Evolutionary conservation across 345 rosid genomes (phyloP), one percentile per base, ranked within the genome.

Genomic region (Cardamine occulta): DNA sequence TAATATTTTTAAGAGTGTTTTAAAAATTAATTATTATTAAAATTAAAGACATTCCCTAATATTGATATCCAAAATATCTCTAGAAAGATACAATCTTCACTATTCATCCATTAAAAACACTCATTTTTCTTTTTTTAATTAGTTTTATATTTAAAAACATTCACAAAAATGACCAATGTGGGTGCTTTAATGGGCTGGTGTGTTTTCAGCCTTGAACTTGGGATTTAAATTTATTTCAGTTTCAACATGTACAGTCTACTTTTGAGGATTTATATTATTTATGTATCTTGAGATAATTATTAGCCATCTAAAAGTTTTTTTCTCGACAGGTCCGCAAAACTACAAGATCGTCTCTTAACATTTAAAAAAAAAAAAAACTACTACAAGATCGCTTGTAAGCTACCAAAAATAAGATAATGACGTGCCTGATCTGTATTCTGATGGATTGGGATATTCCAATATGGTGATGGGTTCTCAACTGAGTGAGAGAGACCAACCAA

Each of bases 391-490:
- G 31, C 17, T 53, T 24, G 58, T 53, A 53, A 53, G 58, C 32
- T 5, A 53, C 57, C 29, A 52, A 55, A 39, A 51, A 10, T 11
- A 37, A 57, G 39, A 68, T 17, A 28, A 26, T 17, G 73, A 68
- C 63, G 48, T 23, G 28, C 28, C 10, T 39, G 40, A 68, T 55
- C 26, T 21, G 23, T 21, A 21, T 21, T 21, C 23, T 54, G 18
- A 19, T 40, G 51, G 18, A 37, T 37, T n/a, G 29, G 17, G 1
- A 37, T 37, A 53, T 37, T 68, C 14, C 48, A 35, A 15, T 52
- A 35, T 67, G 32, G 60, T 52, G 34, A 34, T 66, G 59, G 53
- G 29, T 21, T 66, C 71, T 21, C 34, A 14, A 4, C 5, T 4
- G 31, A 29, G 23, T 21, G 23, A 29, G 31, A 21, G 8, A 8